Percentiles rank a stretch among this genome's conserved stretches.
phyloP scores from a whole-genome alignment of 2,329 filamentous ascomycete species.

The Fonsecaea nubica region DNA sequence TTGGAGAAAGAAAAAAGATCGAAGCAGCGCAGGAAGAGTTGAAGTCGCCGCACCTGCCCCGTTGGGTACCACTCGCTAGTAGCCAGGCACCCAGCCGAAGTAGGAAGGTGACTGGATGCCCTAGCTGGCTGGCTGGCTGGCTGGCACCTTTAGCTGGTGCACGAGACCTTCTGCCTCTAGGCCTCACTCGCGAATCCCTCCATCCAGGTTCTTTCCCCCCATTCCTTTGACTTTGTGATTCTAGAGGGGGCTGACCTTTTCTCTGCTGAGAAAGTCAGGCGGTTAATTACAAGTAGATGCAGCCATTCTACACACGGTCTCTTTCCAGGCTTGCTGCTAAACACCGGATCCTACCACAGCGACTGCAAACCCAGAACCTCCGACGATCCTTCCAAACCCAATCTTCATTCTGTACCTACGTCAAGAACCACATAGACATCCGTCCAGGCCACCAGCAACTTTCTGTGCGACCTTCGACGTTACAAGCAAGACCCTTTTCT shows the following conservation, averaged over 20 bases:
- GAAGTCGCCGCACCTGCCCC: constrained; percentile 25
- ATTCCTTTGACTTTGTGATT: constrained; percentile 12
- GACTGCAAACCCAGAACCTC: constrained; percentile 13
- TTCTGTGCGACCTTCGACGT: not conserved
- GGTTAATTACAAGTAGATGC: constrained; percentile 28
- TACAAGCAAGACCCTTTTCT: constrained; percentile 11
- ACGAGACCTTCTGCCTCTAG: constrained; percentile 13
- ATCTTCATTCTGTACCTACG: constrained; percentile 5
- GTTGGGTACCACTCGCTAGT: not conserved
- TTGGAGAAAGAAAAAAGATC: not conserved
- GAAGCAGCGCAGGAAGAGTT: not conserved
- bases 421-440: not conserved
- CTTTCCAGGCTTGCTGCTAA: constrained; percentile 32
- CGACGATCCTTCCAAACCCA: constrained; percentile 24
- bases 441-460: constrained; percentile 1
- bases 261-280: constrained; percentile 9
- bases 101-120: not conserved
- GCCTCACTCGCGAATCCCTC: constrained; percentile 7
- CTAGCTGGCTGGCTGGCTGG: not conserved
- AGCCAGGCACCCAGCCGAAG: not conserved
- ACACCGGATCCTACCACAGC: constrained; percentile 18
- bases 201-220: constrained; percentile 8
- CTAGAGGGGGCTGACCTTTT: constrained; percentile 12
- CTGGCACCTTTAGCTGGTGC: not conserved
- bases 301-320: constrained; percentile 28